Conservation (phyloP, 2,329 filamentous ascomycete genomes). For the Ophiosphaerella herpotricha region DNA sequence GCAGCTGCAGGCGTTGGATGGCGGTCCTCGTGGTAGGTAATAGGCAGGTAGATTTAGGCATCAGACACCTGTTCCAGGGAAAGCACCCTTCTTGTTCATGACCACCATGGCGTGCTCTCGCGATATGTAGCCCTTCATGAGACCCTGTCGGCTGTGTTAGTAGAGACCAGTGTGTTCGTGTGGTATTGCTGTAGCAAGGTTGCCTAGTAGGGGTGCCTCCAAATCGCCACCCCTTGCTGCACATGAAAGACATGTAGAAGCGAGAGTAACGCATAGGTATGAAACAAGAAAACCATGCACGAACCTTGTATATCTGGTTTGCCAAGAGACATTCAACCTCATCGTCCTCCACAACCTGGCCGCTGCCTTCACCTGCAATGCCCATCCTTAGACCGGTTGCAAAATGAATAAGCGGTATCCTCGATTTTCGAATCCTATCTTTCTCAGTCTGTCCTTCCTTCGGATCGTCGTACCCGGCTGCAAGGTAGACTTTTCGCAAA, state of each 20-base stretch:
- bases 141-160: slow-evolving; percentile 61
- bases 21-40: slow-evolving; percentile 15
- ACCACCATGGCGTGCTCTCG: slow-evolving; percentile 89
- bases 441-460: slow-evolving; percentile 69
- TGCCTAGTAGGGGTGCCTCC: slow-evolving; percentile 8
- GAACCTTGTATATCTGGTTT: slow-evolving; percentile 98
- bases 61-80: slow-evolving; percentile 81
- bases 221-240: neutral
- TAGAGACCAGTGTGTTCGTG: slow-evolving; percentile 1
- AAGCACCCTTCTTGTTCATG: slow-evolving; percentile 88
- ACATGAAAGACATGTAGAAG: slow-evolving; percentile 9
- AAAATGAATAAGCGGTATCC: slow-evolving; percentile 84
- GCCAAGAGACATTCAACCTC: slow-evolving; percentile 95
- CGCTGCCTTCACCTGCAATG: slow-evolving; percentile 57
- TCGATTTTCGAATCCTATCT: slow-evolving; percentile 68
- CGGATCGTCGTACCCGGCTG: slow-evolving; percentile 74
- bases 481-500: slow-evolving; percentile 86
- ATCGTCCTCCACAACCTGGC: slow-evolving; percentile 74
- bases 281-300: slow-evolving; percentile 29
- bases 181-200: slow-evolving; percentile 7
- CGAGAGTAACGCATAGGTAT: slow-evolving; percentile 5
- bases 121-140: slow-evolving; percentile 98
- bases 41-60: slow-evolving; percentile 21
- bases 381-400: slow-evolving; percentile 79
- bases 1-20: slow-evolving; percentile 11